phyloP scores from a whole-genome alignment of 140 eudicot species.

The Stevia rebaudiana region DNA sequence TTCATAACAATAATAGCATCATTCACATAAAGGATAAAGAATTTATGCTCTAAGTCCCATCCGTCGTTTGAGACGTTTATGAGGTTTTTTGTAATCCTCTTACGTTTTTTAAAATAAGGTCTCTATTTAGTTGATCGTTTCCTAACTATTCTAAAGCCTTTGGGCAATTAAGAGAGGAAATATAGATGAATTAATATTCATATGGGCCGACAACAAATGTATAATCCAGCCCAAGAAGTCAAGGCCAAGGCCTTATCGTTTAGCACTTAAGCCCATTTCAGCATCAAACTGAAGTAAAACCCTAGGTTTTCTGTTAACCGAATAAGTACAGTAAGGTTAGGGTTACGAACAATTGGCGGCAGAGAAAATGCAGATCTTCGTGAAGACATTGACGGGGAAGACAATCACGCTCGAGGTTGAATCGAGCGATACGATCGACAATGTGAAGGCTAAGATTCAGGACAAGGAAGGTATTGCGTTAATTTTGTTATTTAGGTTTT shows the following conservation, averaged over 20 bases:
- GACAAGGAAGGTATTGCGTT: slow-evolving; percentile 57
- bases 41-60: too few species aligned
- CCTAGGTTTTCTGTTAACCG: not conserved
- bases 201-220: not conserved
- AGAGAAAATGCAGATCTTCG: slow-evolving; percentile 73
- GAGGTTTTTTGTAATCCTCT: too few species aligned
- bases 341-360: slow-evolving; percentile 15
- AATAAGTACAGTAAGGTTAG: not conserved
- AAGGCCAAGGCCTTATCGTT: not conserved
- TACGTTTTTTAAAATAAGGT: too few species aligned
- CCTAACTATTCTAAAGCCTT: too few species aligned
- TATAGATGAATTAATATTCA: not conserved
- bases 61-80: too few species aligned
- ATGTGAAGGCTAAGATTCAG: slow-evolving; percentile 73
- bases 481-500: not conserved
- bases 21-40: too few species aligned
- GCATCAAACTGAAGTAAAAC: not conserved
- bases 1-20: too few species aligned
- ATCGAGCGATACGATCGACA: slow-evolving; percentile 67
- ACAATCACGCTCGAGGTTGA: slow-evolving; percentile 80
- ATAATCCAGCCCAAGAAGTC: not conserved
- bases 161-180: not conserved
- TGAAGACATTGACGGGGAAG: slow-evolving; percentile 76
- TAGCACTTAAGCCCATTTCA: not conserved
- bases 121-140: too few species aligned